phyloP scores from a whole-genome alignment of 208 protist genomes.

The Acanthamoeba lugdunensis region DNA sequence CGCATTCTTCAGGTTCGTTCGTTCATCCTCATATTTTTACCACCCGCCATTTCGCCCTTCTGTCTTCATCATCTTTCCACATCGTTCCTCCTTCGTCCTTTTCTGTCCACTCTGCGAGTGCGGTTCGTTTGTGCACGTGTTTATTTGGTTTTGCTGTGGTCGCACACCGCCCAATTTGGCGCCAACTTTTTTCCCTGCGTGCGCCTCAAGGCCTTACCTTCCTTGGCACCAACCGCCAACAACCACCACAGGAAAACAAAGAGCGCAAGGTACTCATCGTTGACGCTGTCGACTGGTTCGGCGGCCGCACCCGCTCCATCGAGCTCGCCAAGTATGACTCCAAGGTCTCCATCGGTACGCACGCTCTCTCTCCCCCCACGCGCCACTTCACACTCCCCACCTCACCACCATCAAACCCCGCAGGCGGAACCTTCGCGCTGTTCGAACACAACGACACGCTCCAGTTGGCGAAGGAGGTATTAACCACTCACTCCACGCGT shows the following conservation, averaged over 20 bases:
- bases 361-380: neutral
- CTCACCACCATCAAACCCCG: neutral
- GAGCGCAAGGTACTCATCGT: neutral
- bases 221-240: neutral
- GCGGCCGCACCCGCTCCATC: constrained; percentile 30
- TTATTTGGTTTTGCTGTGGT: too few relatives aligned
- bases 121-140: too few relatives aligned
- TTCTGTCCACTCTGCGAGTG: too few relatives aligned
- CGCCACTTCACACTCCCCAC: neutral
- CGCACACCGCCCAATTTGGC: too few relatives aligned
- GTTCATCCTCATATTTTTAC: too few relatives aligned
- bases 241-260: neutral
- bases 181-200: too few relatives aligned
- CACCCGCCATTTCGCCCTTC: too few relatives aligned
- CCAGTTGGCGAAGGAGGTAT: neutral
- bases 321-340: neutral
- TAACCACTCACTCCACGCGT: neutral
- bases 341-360: constrained; percentile 28
- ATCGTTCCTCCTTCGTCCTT: too few relatives aligned
- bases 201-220: neutral
- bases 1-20: constrained; percentile 32
- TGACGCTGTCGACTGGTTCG: constrained; percentile 6
- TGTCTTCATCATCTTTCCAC: neutral
- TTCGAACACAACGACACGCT: constrained; percentile 55
- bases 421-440: constrained; percentile 19